Base-by-base conservation (phyloP, 257 asterid species). In the Lycium ferocissimum region DNA sequence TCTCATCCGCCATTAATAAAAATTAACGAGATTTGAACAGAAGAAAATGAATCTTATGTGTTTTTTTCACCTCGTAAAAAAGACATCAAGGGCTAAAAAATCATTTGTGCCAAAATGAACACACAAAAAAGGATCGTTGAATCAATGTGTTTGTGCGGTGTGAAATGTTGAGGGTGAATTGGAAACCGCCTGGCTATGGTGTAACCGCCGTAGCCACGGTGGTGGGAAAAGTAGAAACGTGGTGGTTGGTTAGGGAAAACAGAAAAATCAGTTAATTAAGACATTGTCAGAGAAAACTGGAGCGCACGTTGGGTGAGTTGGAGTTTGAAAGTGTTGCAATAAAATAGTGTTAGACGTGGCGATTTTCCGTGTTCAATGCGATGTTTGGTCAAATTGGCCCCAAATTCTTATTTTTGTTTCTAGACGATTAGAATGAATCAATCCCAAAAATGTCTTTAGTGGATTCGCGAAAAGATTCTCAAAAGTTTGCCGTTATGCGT, bases 1-100 rank as follows among this genome's bases (percentile, higher is more conserved):
- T 47, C 9, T 87, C 89, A 80, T 85, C 91, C 86, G 91, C 88
- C 98, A 94, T 94, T 45, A 11, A 43, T 15, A 76, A 9, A n/a
- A 12, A 81, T 45, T 26, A 26, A 26, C 33, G 33, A 26, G 33
- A 26, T 26, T 26, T 26, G 33, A 26, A 26, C 33, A 26, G 33
- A 26, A 26, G 33, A 26, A 26, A 26, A 26, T 26, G 33, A 26
- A 26, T 26, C 33, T 26, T 26, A 26, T 26, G 33, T 26, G n/a
- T n/a, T n/a, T n/a, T n/a, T n/a, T n/a, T n/a, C n/a, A n/a, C n/a
- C n/a, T n/a, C n/a, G n/a, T n/a, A n/a, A n/a, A n/a, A n/a, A n/a
- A n/a, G n/a, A 26, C 33, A 26, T 26, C 33, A 26, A 26, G 33
- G 33, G 33, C 33, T 26, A 26, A 26, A 26, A 26, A 26, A 26